These are phyloP conservation scores for Lactarius vividus DNA, from an alignment of 768 basidiomycete species.

Conservation along the genomic window DNA sequence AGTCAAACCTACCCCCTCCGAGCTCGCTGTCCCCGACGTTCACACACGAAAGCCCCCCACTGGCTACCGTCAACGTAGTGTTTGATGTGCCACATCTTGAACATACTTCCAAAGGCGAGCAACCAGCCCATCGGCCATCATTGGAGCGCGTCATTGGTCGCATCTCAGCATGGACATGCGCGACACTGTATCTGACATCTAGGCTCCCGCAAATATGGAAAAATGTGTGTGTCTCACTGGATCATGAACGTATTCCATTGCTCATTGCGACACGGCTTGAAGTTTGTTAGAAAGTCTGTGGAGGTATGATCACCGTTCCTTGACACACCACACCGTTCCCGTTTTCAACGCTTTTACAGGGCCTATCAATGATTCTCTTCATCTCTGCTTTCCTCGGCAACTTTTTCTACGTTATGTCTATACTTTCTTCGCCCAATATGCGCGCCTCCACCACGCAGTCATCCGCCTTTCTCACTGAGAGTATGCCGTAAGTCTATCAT, in stretches of 20 bases:
- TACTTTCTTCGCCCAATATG: slow-evolving; percentile 72
- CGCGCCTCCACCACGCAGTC: slow-evolving; percentile 57
- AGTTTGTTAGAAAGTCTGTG: slow-evolving; percentile 89
- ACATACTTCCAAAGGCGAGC: not conserved
- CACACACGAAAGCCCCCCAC: slow-evolving; percentile 5
- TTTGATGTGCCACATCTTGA: slow-evolving; percentile 17
- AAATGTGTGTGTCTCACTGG: slow-evolving; percentile 62
- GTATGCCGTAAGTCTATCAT: slow-evolving; percentile 66
- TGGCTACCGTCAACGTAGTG: slow-evolving; percentile 7
- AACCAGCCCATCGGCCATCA: slow-evolving; percentile 30
- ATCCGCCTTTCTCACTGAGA: slow-evolving; percentile 69
- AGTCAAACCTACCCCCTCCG: not conserved
- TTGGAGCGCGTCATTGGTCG: slow-evolving; percentile 77
- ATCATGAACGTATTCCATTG: slow-evolving; percentile 1
- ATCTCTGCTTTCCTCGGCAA: slow-evolving; percentile 94
- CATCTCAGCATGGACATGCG: slow-evolving; percentile 92
- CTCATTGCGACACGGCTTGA: slow-evolving; percentile 11
- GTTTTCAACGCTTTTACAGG: slow-evolving; percentile 42
- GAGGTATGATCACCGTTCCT: slow-evolving; percentile 47
- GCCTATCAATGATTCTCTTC: slow-evolving; percentile 92
- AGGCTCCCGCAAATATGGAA: slow-evolving; percentile 99
- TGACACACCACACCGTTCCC: not conserved
- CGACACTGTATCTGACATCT: slow-evolving; percentile 88
- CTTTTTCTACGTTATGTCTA: slow-evolving; percentile 86
- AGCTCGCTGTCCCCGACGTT: not conserved